These are phyloP conservation scores for Hemisphaericaspora xylanilytica DNA, from an alignment of 1,139 yeast species.

Conservation along the genomic window DNA sequence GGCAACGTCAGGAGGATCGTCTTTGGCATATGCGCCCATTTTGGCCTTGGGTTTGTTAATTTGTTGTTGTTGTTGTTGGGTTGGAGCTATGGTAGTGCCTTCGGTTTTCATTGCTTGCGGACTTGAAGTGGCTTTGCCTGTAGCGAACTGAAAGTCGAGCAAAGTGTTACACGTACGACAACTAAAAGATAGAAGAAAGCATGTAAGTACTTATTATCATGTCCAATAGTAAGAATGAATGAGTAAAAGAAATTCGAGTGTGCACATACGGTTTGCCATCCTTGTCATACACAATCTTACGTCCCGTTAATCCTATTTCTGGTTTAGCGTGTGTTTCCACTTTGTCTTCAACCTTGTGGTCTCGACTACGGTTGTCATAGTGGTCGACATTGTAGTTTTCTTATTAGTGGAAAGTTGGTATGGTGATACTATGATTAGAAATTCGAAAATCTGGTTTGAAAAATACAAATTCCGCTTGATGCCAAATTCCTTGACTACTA, in stretches of 20 bases:
- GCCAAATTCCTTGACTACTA: neutral
- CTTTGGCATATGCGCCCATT: conserved; percentile 32
- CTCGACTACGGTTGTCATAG: neutral
- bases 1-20: conserved; percentile 86
- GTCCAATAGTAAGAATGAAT: no score
- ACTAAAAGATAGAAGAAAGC: no score
- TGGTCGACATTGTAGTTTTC: neutral
- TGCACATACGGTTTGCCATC: conserved; percentile 85
- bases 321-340: conserved; percentile 24
- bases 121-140: conserved; percentile 21
- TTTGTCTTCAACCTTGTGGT: neutral
- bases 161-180: conserved; percentile 85
- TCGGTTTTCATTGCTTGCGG: conserved; percentile 1
- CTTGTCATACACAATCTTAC: conserved; percentile 73
- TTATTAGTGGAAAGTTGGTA: neutral
- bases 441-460: no score
- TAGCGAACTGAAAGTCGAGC: conserved; percentile 70
- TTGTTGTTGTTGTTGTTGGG: conserved; percentile 9
- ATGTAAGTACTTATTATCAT: no score
- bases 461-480: no score
- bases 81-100: conserved; percentile 12
- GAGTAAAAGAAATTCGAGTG: no score
- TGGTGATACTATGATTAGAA: neutral
- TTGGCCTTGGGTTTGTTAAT: conserved; percentile 13
- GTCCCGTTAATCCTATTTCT: conserved; percentile 56